phyloP scores from a whole-genome alignment of 2,329 filamentous ascomycete species.

The Aspergillus vadensis region DNA sequence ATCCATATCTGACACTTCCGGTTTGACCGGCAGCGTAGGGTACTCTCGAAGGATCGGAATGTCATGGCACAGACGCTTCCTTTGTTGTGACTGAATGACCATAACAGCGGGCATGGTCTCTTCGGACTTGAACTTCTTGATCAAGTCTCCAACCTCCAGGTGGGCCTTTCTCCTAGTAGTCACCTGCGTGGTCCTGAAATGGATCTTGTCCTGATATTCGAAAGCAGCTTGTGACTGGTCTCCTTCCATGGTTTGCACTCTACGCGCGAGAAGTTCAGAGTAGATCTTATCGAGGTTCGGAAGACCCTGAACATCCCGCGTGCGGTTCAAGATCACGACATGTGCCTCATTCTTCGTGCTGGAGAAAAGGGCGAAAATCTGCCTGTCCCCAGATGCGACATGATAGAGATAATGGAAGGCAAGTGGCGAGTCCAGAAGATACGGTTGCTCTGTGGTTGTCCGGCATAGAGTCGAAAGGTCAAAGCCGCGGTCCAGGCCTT shows the following conservation, averaged over 20 bases:
- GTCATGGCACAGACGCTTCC: constrained; percentile 77
- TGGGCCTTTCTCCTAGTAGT: constrained; percentile 87
- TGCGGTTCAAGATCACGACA: constrained; percentile 83
- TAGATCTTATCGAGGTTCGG: constrained; percentile 92
- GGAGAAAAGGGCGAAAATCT: constrained; percentile 93
- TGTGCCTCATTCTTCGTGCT: constrained; percentile 77
- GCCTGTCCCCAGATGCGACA: constrained; percentile 83
- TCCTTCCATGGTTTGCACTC: constrained; percentile 66
- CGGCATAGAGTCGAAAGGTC: constrained; percentile 76
- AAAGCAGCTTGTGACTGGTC: constrained; percentile 79
- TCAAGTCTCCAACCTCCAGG: constrained; percentile 80
- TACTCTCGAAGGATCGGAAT: constrained; percentile 82
- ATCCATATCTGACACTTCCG: constrained; percentile 80
- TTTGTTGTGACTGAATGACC: constrained; percentile 87
- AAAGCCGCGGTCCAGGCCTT: constrained; percentile 90
- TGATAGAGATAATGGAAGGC: constrained; percentile 93
- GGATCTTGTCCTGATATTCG: constrained; percentile 80
- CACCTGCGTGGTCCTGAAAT: constrained; percentile 84
- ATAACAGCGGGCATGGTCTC: constrained; percentile 78
- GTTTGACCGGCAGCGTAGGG: constrained; percentile 77
- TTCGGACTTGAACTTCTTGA: constrained; percentile 89
- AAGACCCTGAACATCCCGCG: constrained; percentile 77
- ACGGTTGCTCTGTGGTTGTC: constrained; percentile 67
- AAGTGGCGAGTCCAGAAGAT: constrained; percentile 73
- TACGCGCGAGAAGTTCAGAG: constrained; percentile 66